Conservation (phyloP, 176 grass and related monocot species). For the maize (Zea mays) region Zm-B73-REFERENCE-NAM-5.0 NC_050096.1:67938501-67939000, state of each 20-base stretch:
- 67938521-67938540: not conserved
- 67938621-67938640: not conserved
- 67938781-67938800: not conserved
- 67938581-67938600: not conserved
- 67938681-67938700: not conserved
- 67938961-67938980: constrained; percentile 2
- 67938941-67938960: constrained; percentile 46
- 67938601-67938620: not conserved
- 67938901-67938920: constrained; percentile 77
- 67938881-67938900: constrained; percentile 53
- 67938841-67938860: constrained; percentile 85
- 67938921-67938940: constrained; percentile 85
- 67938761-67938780: not conserved
- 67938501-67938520: constrained; percentile 38
- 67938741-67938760: not conserved
- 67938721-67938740: not conserved
- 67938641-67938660: not conserved
- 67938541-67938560: constrained; percentile 10
- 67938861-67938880: constrained; percentile 93
- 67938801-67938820: not conserved
- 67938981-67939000: not conserved
- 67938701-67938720: not conserved
- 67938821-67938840: constrained; percentile 94
- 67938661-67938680: not conserved
- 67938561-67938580: not conserved